Base-by-base conservation (phyloP, 139 green algal genomes). In the Chlamydomonas sphaeroides region DNA sequence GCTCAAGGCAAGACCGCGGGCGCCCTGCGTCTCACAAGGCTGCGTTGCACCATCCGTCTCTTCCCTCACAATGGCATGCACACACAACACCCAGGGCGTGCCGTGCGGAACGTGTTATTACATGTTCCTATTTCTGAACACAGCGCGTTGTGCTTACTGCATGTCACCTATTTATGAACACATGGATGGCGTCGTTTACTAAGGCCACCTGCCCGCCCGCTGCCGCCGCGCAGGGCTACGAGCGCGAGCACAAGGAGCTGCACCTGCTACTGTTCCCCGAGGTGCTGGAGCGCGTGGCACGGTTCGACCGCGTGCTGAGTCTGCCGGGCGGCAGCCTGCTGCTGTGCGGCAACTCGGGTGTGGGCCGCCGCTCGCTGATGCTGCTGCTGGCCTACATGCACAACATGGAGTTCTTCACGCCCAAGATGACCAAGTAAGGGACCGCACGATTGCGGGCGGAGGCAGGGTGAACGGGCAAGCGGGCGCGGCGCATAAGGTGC, bases 341-440 rank as follows among this genome's bases (percentile, higher is more conserved):
- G 75, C 70, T 98, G 66, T 86, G 74, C 35, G 93, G 94, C 59
- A 65, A 90, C 68, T 87, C 75, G 21, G 90, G 92, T 32, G 79
- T 91, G 25, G 91, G 94, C n/a, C 87, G 94, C 5, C 83, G 92
- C 51, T 89, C 68, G 32, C 73, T 83, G 41, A 77, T 88, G 53
- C 81, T 88, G 79, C 90, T 98, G 57, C 83, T 91, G 49, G 88
- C 90, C 3, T 94, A 96, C 91, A 94, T 94, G 86, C 90, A 94
- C 76, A 88, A 91, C 75, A 87, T 96, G 84, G 85, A 93, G 39
- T 79, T 94, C 30, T 86, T 89, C 68, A 90, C 87, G 26, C 93
- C 92, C 42, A 90, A 86, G 67, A 91, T 90, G 83, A 89, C 76
- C 41, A 88, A 80, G 89, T 91, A 36, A 38, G 72, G 17, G 59